A percentile compares a stretch with the other conserved stretches of the same genome.
Evolutionary conservation across 2,329 filamentous ascomycete genomes (phyloP).

Genomic region (Colletotrichum sp.): DNA sequence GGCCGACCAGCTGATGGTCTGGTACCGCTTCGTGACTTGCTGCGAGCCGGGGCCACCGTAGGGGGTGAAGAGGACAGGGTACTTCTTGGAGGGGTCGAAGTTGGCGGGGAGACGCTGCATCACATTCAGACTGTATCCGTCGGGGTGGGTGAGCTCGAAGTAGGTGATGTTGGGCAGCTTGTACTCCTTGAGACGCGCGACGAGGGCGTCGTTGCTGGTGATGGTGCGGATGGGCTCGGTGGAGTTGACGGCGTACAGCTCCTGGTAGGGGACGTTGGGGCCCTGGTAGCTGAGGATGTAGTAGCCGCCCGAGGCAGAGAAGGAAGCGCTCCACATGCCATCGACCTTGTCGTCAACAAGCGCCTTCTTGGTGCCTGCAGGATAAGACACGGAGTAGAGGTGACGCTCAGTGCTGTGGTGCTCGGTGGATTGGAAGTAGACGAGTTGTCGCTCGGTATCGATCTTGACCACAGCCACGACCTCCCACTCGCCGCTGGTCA

Average conservation of each 20-base stretch:
- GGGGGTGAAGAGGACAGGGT: constrained; percentile 70
- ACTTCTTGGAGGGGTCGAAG: constrained; percentile 67
- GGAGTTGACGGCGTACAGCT: constrained; percentile 64
- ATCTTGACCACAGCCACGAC: constrained; percentile 64
- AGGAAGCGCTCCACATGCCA: constrained; percentile 68
- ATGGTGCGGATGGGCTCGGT: constrained; percentile 61
- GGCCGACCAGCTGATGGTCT: constrained; percentile 59
- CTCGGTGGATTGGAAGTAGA: constrained; percentile 71
- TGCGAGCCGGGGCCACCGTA: constrained; percentile 73
- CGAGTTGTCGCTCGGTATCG: constrained; percentile 57
- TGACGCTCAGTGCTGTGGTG: constrained; percentile 71
- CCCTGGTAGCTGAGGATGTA: constrained; percentile 71
- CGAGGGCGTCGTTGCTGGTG: constrained; percentile 63
- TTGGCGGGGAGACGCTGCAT: constrained; percentile 69
- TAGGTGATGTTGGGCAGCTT: constrained; percentile 69
- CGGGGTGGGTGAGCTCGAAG: constrained; percentile 65
- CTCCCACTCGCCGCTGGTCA: constrained; percentile 73
- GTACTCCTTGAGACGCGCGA: constrained; percentile 61
- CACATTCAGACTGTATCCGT: constrained; percentile 67
- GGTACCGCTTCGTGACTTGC: constrained; percentile 62
- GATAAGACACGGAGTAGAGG: constrained; percentile 69
- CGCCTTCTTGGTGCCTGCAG: constrained; percentile 56
- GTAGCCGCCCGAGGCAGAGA: constrained; percentile 66
- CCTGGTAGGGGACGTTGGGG: constrained; percentile 72
- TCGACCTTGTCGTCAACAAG: constrained; percentile 66